A percentile compares a stretch with the other conserved stretches of the same genome.
Evolutionary conservation across 1,284 basidiomycete species (phyloP).

Genomic region (Puccinia sorghi): DNA sequence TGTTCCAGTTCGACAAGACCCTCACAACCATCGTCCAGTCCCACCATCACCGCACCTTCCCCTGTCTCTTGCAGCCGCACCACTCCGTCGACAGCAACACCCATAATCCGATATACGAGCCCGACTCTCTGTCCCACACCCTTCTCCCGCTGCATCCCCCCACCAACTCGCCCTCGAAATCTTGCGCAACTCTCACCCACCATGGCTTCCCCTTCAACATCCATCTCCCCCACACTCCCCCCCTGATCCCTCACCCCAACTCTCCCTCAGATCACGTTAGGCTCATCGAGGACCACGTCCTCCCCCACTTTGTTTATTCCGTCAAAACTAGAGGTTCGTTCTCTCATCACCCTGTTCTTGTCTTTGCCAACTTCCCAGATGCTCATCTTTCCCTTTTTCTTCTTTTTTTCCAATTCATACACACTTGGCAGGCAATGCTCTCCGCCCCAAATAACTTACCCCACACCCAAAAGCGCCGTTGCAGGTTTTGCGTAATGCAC

Average conservation of each 20-base stretch:
- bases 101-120: too few species aligned
- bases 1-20: neutral
- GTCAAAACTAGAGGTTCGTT: slow-evolving; percentile 27
- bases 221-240: neutral
- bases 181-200: too few species aligned
- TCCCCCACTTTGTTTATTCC: slow-evolving; percentile 20
- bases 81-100: neutral
- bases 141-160: neutral
- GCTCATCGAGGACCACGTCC: slow-evolving; percentile 22
- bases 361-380: neutral
- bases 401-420: neutral
- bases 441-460: neutral
- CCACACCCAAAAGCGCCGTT: too few species aligned
- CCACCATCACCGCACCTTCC: neutral
- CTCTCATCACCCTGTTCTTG: neutral
- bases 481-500: too few species aligned
- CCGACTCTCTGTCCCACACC: neutral
- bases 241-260: neutral
- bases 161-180: too few species aligned
- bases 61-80: neutral
- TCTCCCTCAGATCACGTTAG: slow-evolving; percentile 4
- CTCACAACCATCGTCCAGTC: neutral
- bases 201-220: slow-evolving; percentile 16
- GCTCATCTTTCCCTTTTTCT: slow-evolving; percentile 3
- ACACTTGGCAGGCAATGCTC: neutral